These are phyloP conservation scores for Neurospora crassa DNA, from an alignment of 2,329 filamentous ascomycete species.

Conservation along the genomic window DNA sequence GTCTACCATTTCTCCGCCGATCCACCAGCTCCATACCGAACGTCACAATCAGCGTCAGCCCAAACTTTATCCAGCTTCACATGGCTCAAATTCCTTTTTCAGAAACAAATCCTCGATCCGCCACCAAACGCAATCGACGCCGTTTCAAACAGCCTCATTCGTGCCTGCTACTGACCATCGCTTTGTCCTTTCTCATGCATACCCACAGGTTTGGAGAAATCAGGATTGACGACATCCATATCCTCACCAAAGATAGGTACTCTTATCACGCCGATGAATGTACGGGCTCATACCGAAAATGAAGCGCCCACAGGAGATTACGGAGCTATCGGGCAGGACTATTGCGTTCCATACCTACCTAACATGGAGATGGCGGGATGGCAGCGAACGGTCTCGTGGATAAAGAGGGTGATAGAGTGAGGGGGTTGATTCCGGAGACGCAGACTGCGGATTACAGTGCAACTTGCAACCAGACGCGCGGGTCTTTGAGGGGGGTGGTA, in stretches of 20 bases:
- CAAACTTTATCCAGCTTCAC: slow-evolving; percentile 27
- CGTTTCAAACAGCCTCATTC: slow-evolving; percentile 28
- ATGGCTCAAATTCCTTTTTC: slow-evolving; percentile 24
- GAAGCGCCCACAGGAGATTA: slow-evolving; percentile 27
- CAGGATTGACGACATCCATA: slow-evolving; percentile 33
- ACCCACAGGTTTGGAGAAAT: slow-evolving; percentile 27
- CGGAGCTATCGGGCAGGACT: slow-evolving; percentile 25
- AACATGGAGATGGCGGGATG: slow-evolving; percentile 38
- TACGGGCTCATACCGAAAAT: slow-evolving; percentile 33
- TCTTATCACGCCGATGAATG: slow-evolving; percentile 28
- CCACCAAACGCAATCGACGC: slow-evolving; percentile 29
- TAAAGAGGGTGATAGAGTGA: slow-evolving; percentile 21
- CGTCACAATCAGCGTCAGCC: slow-evolving; percentile 32
- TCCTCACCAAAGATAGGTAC: slow-evolving; percentile 37
- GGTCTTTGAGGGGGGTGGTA: slow-evolving; percentile 27
- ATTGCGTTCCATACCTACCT: slow-evolving; percentile 32
- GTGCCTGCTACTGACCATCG: slow-evolving; percentile 22
- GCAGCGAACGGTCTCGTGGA: slow-evolving; percentile 41
- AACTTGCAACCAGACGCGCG: slow-evolving; percentile 17
- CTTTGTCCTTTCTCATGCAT: slow-evolving; percentile 20
- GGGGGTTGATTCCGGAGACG: slow-evolving; percentile 13
- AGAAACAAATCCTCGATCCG: slow-evolving; percentile 30
- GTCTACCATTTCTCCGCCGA: slow-evolving; percentile 16
- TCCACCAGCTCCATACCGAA: slow-evolving; percentile 27
- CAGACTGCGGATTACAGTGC: slow-evolving; percentile 25